phyloP scores from a whole-genome alignment of 1,284 basidiomycete species.

The Cryptococcus sp. region DNA sequence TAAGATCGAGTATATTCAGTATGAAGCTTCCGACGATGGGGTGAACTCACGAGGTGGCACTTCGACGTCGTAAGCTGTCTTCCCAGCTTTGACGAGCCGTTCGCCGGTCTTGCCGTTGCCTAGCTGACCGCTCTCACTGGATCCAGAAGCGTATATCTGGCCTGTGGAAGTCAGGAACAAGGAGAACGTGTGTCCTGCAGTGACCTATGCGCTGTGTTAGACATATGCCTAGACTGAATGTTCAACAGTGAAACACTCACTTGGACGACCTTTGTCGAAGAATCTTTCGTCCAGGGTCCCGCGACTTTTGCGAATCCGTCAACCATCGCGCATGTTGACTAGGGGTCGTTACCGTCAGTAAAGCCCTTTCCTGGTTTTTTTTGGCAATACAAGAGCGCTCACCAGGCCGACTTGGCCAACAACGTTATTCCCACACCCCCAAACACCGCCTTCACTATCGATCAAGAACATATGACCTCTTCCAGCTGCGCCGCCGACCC shows the following conservation, averaged over 20 bases:
- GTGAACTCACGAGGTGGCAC: conserved; percentile 65
- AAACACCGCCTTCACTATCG: conserved; percentile 76
- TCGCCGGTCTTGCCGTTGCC: conserved; percentile 90
- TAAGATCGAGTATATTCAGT: not conserved
- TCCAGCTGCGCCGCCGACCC: conserved; percentile 80
- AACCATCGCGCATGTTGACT: conserved; percentile 21
- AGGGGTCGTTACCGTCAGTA: too few species aligned
- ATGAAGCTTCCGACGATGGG: conserved; percentile 62
- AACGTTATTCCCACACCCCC: conserved; percentile 79
- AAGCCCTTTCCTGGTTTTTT: too few species aligned
- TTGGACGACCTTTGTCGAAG: conserved; percentile 41
- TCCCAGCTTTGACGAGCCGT: conserved; percentile 79
- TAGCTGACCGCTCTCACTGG: conserved; percentile 88
- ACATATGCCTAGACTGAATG: not conserved
- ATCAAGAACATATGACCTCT: conserved; percentile 80
- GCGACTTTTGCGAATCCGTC: conserved; percentile 32
- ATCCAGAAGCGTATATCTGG: conserved; percentile 86
- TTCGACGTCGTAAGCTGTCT: conserved; percentile 78
- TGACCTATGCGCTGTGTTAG: conserved; percentile 61
- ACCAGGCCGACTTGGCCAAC: conserved; percentile 66
- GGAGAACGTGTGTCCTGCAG: conserved; percentile 81
- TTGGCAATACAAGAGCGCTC: conserved; percentile 10
- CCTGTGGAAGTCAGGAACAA: conserved; percentile 77
- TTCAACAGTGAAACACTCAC: conserved; percentile 3
- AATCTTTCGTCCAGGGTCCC: conserved; percentile 43